These are phyloP conservation scores for Kwoniella shivajii DNA, from an alignment of 1,284 basidiomycete genomes.

Conservation along the genomic window DNA sequence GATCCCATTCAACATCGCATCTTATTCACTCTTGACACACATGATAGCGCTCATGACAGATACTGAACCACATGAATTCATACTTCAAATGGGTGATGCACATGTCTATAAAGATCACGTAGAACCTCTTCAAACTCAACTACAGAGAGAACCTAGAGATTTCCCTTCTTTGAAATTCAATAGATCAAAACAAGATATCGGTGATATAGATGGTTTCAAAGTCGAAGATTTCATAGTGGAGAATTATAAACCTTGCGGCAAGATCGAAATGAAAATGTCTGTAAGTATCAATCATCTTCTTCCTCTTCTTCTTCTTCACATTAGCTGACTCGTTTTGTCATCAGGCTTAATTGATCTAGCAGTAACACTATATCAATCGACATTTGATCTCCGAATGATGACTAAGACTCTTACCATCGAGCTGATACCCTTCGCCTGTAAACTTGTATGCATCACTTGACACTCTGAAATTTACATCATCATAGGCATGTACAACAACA, in stretches of 20 bases:
- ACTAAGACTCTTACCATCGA: no score
- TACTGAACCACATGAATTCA: conserved; percentile 82
- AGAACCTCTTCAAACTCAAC: conserved; percentile 78
- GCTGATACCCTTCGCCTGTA: no score
- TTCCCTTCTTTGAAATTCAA: conserved; percentile 83
- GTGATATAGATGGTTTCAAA: conserved; percentile 76
- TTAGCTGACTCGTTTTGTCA: neutral
- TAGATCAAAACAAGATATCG: conserved; percentile 62
- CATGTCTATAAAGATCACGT: conserved; percentile 96
- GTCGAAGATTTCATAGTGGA: conserved; percentile 81
- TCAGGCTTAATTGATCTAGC: conserved; percentile 8
- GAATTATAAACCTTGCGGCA: conserved; percentile 81
- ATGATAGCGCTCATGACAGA: conserved; percentile 92
- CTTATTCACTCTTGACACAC: conserved; percentile 92
- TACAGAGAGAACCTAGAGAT: conserved; percentile 72
- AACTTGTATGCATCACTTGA: no score
- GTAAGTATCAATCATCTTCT: no score
- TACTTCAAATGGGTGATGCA: conserved; percentile 93
- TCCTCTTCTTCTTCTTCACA: neutral
- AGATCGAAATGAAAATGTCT: conserved; percentile 98
- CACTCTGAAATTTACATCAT: no score
- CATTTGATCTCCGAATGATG: no score
- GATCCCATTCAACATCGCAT: conserved; percentile 98
- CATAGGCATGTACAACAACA: no score
- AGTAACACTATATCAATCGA: no score